Percentiles rank a stretch among this genome's conserved stretches.
phyloP scores from a whole-genome alignment of 768 basidiomycete species.

The Favolaschia claudopus region DNA sequence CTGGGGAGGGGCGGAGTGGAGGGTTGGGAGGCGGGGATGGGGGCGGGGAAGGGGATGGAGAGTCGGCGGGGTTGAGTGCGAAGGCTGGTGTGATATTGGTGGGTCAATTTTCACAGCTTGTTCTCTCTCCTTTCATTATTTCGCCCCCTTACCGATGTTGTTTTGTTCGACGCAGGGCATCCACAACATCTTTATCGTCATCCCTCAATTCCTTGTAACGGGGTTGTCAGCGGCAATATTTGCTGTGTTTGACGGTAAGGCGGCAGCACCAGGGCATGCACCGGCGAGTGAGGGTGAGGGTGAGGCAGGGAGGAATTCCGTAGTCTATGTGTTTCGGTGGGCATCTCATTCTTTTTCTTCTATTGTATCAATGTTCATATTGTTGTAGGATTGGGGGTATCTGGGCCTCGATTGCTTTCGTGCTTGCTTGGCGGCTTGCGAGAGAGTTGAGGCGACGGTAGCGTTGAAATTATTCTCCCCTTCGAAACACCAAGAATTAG shows the following conservation, averaged over 20 bases:
- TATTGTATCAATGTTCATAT: not conserved
- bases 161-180: constrained; percentile 68
- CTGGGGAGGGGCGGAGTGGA: constrained; percentile 34
- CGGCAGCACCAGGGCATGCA: constrained; percentile 15
- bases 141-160: not conserved
- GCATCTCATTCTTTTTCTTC: constrained; percentile 32
- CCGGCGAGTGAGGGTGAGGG: constrained; percentile 24
- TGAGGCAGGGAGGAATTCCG: constrained; percentile 61
- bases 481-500: not conserved
- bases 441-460: constrained; percentile 52
- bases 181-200: constrained; percentile 92
- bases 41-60: constrained; percentile 13
- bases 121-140: not conserved
- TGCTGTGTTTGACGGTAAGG: constrained; percentile 72
- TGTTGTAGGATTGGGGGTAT: constrained; percentile 61
- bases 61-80: constrained; percentile 62
- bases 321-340: constrained; percentile 83
- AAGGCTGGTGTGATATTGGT: constrained; percentile 92
- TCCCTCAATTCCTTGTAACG: constrained; percentile 94
- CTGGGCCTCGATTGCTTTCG: constrained; percentile 59
- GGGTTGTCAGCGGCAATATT: constrained; percentile 88
- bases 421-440: constrained; percentile 63
- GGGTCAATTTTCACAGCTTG: constrained; percentile 36
- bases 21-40: constrained; percentile 26
- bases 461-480: too few species aligned